Evolutionary conservation across 129 eudicot species (phyloP).

Genomic region (Pittosporum tobira): DNA sequence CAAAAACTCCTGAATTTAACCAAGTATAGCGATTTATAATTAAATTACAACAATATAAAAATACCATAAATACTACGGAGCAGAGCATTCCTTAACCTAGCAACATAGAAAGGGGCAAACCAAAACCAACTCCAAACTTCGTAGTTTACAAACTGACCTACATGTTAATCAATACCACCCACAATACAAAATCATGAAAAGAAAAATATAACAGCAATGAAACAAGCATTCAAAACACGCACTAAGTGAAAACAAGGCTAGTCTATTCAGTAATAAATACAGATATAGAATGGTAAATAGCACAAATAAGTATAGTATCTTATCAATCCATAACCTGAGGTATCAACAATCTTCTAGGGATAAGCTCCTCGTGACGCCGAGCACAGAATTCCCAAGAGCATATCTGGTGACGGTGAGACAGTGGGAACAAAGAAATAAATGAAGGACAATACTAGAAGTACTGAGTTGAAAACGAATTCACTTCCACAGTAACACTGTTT

Average conservation of each 20-base stretch:
- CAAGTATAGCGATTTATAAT: background rate
- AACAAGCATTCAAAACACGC: background rate
- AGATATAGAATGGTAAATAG: too few relatives aligned
- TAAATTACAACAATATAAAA: background rate
- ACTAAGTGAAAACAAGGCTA: background rate
- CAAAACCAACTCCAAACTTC: too few relatives aligned
- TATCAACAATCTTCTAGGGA: conserved; percentile 81
- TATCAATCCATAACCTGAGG: conserved; percentile 59
- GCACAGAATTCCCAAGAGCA: conserved; percentile 99
- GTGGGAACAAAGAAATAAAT: background rate
- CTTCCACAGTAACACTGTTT: too few relatives aligned
- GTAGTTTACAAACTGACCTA: too few relatives aligned
- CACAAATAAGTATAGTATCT: too few relatives aligned
- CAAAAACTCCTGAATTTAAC: too few relatives aligned
- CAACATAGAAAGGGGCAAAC: background rate
- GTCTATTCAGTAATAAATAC: background rate
- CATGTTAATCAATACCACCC: too few relatives aligned
- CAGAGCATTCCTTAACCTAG: background rate
- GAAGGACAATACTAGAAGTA: conserved; percentile 6
- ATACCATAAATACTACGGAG: background rate
- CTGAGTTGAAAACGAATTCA: background rate
- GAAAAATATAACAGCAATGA: too few relatives aligned
- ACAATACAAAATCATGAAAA: background rate
- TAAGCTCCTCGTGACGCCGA: conserved; percentile 94
- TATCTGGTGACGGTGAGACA: conserved; percentile 35